These are phyloP conservation scores for Cymodocea nodosa DNA, from an alignment of 116 monocot genomes.

Conservation along the genomic window DNA sequence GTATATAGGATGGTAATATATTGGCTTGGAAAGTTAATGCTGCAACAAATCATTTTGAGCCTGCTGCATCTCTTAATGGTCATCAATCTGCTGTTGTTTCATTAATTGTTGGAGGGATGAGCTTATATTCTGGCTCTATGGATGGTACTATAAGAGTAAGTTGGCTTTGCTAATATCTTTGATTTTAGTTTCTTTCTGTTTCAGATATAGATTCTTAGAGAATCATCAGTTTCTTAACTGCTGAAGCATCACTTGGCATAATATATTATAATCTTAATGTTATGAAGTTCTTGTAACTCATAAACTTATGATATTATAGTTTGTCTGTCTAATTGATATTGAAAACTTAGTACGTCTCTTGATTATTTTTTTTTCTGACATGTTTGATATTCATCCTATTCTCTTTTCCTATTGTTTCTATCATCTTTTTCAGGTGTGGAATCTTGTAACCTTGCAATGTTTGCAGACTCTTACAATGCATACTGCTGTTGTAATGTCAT, in stretches of 20 bases:
- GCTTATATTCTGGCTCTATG: slow-evolving; percentile 90
- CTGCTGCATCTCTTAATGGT: slow-evolving; percentile 73
- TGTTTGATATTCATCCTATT: background rate
- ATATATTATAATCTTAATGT: no score
- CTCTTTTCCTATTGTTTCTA: background rate
- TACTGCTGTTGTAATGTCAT: slow-evolving; percentile 47
- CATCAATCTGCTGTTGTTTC: slow-evolving; percentile 71
- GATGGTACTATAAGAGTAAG: slow-evolving; percentile 71
- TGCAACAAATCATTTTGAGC: slow-evolving; percentile 56
- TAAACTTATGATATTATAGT: no score
- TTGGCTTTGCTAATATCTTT: background rate
- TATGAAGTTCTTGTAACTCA: no score
- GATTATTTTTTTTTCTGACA: no score
- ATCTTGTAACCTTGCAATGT: slow-evolving; percentile 50
- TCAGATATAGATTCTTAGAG: background rate
- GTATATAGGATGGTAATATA: slow-evolving; percentile 55
- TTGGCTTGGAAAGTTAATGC: slow-evolving; percentile 64
- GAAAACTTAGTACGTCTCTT: no score
- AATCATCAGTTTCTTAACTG: no score
- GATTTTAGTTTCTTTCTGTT: background rate
- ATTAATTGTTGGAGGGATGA: slow-evolving; percentile 55
- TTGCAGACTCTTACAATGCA: slow-evolving; percentile 59
- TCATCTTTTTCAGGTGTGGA: slow-evolving; percentile 50
- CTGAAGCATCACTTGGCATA: no score
- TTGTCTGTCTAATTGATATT: no score